phyloP scores from a whole-genome alignment of 768 basidiomycete genomes.

The Boletus insuetus region DNA sequence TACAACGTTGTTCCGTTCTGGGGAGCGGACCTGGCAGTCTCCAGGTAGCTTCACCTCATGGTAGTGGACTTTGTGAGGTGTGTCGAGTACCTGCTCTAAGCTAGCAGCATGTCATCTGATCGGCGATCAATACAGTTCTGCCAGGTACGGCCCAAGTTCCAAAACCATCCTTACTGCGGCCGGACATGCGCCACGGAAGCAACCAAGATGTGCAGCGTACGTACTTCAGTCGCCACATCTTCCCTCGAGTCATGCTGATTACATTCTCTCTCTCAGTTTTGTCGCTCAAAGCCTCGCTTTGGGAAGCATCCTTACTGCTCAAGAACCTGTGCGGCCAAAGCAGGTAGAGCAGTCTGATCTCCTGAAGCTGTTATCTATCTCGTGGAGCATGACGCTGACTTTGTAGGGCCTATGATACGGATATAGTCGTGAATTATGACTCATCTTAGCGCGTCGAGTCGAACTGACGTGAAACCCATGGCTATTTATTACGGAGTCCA shows the following conservation, averaged over 20 bases:
- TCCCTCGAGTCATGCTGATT: constrained; percentile 4
- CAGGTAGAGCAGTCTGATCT: constrained; percentile 16
- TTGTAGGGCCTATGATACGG: not conserved
- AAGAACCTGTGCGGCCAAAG: constrained; percentile 29
- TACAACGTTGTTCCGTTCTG: constrained; percentile 2
- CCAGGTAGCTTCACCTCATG: constrained; percentile 6
- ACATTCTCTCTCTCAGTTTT: constrained; percentile 16
- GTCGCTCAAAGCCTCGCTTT: constrained; percentile 30
- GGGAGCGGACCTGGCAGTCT: not conserved
- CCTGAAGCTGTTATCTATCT: not conserved
- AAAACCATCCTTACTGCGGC: constrained; percentile 59
- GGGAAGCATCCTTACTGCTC: constrained; percentile 36
- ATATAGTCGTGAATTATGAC: constrained; percentile 17
- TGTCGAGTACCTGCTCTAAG: not conserved
- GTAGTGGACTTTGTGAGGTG: constrained; percentile 31
- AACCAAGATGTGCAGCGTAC: constrained; percentile 26
- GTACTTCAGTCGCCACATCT: constrained; percentile 1
- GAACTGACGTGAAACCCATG: not conserved
- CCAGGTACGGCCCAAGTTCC: constrained; percentile 58
- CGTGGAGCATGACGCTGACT: not conserved
- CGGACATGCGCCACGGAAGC: constrained; percentile 59
- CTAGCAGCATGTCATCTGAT: constrained; percentile 1
- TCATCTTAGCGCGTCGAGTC: not conserved
- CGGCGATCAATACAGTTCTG: constrained; percentile 40
- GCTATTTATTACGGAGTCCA: not conserved